phyloP scores from a whole-genome alignment of 1,284 basidiomycete genomes.

The Boletus sp. region DNA sequence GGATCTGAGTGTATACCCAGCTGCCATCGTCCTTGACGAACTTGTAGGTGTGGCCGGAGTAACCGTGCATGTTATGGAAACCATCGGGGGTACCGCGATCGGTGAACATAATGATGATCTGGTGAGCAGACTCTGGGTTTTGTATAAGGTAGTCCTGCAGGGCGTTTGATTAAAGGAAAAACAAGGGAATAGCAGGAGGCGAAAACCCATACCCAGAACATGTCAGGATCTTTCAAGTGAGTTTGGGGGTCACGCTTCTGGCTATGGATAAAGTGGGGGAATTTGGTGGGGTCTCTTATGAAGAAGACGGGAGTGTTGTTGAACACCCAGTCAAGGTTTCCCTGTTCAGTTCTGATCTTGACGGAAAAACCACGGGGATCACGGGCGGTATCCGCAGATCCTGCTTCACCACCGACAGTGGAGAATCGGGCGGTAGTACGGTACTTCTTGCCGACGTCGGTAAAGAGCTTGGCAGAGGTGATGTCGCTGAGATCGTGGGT shows the following conservation, averaged over 20 bases:
- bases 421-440: slow-evolving; percentile 82
- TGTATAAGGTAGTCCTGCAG: slow-evolving; percentile 83
- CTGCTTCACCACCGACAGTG: slow-evolving; percentile 84
- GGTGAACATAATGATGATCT: slow-evolving; percentile 85
- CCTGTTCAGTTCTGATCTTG: slow-evolving; percentile 88
- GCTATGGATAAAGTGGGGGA: slow-evolving; percentile 94
- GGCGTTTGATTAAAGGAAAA: slow-evolving; percentile 1
- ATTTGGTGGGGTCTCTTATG: slow-evolving; percentile 80
- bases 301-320: slow-evolving; percentile 94
- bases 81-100: slow-evolving; percentile 92
- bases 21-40: slow-evolving; percentile 79
- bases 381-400: slow-evolving; percentile 87
- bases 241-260: slow-evolving; percentile 92
- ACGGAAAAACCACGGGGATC: slow-evolving; percentile 92
- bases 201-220: slow-evolving; percentile 65
- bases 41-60: slow-evolving; percentile 93
- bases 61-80: slow-evolving; percentile 83
- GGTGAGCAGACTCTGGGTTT: slow-evolving; percentile 91
- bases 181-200: neutral
- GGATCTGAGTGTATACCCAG: slow-evolving; percentile 84
- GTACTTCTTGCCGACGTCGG: slow-evolving; percentile 67
- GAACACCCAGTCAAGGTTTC: slow-evolving; percentile 89
- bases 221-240: slow-evolving; percentile 78
- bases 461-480: slow-evolving; percentile 71
- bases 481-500: slow-evolving; percentile 83